Percentiles rank a stretch among this genome's conserved stretches.
Evolutionary conservation across 805 yeast species (phyloP).

Genomic region (Starmerella apicola): DNA sequence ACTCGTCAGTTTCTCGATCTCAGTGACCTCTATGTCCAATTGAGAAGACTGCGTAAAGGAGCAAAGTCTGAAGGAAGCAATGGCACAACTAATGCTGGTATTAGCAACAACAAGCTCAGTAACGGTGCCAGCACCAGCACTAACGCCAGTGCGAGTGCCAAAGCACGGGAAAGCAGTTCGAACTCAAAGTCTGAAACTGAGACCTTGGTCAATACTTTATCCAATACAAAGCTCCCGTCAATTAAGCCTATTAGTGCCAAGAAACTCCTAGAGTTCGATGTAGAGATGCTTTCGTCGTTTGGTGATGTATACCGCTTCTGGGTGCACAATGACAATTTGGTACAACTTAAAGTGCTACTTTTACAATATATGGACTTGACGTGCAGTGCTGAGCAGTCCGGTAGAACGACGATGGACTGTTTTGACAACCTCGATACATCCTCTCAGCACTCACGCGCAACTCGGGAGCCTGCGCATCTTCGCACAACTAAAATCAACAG

Average conservation of each 20-base stretch:
- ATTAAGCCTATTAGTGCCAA: too few species aligned
- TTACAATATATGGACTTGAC: slow-evolving; percentile 26
- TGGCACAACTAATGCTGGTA: neutral
- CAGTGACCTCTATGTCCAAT: slow-evolving; percentile 40
- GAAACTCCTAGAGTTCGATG: slow-evolving; percentile 23
- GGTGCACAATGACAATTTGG: slow-evolving; percentile 49
- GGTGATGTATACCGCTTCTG: slow-evolving; percentile 33
- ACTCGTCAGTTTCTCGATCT: slow-evolving; percentile 50
- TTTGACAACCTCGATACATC: slow-evolving; percentile 31
- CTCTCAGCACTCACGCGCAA: slow-evolving; percentile 27
- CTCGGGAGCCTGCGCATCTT: slow-evolving; percentile 32
- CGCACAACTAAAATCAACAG: slow-evolving; percentile 5
- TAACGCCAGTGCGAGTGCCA: neutral
- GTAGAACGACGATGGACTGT: slow-evolving; percentile 21
- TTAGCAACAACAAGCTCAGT: neutral
- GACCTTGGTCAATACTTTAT: neutral
- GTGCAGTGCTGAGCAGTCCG: slow-evolving; percentile 5
- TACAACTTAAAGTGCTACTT: slow-evolving; percentile 39
- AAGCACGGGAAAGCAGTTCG: too few species aligned
- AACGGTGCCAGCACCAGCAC: neutral
- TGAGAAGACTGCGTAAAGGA: slow-evolving; percentile 16
- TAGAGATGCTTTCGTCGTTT: slow-evolving; percentile 28
- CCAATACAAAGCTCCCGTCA: neutral
- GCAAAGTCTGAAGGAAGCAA: neutral
- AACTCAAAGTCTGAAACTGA: too few species aligned